phyloP scores from a whole-genome alignment of 2,329 filamentous ascomycete genomes.

The Cladosporium sp. region DNA sequence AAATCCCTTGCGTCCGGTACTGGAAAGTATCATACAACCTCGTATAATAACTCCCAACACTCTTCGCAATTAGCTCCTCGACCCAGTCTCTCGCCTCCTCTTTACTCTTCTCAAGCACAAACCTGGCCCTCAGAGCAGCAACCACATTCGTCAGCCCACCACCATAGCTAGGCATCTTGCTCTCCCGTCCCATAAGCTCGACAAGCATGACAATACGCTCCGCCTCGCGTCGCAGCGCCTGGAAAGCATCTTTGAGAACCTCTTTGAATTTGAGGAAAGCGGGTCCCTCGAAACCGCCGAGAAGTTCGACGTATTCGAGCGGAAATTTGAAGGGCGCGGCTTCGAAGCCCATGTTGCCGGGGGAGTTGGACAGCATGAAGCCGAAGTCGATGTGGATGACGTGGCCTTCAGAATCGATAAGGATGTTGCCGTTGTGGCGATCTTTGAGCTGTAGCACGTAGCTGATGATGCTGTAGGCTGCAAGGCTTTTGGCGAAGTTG shows the following conservation, averaged over 20 bases:
- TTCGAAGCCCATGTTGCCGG: constrained; percentile 79
- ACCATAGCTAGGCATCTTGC: constrained; percentile 79
- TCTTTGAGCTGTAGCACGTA: constrained; percentile 83
- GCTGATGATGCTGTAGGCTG: constrained; percentile 79
- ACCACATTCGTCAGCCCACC: constrained; percentile 70
- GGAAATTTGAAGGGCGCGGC: constrained; percentile 84
- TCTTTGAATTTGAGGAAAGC: constrained; percentile 73
- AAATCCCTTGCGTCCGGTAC: constrained; percentile 83
- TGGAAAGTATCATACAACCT: constrained; percentile 72
- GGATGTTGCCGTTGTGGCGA: constrained; percentile 79
- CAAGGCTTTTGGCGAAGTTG: constrained; percentile 75
- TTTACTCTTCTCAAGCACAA: constrained; percentile 76
- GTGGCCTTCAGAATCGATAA: constrained; percentile 80
- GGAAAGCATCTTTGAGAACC: constrained; percentile 78
- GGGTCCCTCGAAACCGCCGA: constrained; percentile 66
- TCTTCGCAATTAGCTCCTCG: constrained; percentile 76
- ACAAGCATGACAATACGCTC: constrained; percentile 79
- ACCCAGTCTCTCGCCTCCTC: constrained; percentile 79
- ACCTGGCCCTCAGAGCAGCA: constrained; percentile 64
- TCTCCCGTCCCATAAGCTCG: constrained; percentile 77
- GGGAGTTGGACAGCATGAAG: constrained; percentile 85
- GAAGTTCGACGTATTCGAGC: constrained; percentile 78
- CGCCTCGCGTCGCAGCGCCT: constrained; percentile 72
- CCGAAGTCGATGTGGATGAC: constrained; percentile 88
- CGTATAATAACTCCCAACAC: constrained; percentile 81